Base-by-base conservation (phyloP, 345 rosid species). In the Euphorbia tirucalli region DNA sequence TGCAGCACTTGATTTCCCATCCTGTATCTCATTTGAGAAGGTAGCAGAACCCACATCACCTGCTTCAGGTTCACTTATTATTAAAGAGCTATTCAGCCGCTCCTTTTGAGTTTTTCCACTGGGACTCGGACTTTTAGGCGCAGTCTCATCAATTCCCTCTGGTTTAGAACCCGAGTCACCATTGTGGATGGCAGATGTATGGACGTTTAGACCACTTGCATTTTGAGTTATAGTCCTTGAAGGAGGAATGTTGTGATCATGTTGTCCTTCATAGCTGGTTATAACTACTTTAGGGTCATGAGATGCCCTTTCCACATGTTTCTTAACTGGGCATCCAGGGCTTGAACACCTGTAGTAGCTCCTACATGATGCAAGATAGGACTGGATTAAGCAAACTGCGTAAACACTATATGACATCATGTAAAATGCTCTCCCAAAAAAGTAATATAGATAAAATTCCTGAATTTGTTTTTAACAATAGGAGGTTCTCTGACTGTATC, bases 271-370 rank as follows among this genome's bases (percentile, higher is more conserved):
- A 3, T 95, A 95, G 37, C 96, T 92, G 55, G 97, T 86, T 69
- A 87, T 80, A 80, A 88, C 89, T 74, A 86, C 58, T 70, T 88
- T 88, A 43, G 84, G 77, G 82, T 90, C 93, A 73, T 83, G 85
- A 72, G 92, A 87, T 65, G 90, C 89, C 82, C 93, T 83, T 75
- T 90, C 96, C 19, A 90, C 92, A 41, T 89, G 97, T 80, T 94
- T 94, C 87, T 90, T 94, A 41, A 82, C 98, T 0, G 92, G 92
- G 77, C 99, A 95, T 71, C 99, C 93, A 22, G 93, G 81, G 73
- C 85, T 87, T 31, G 99, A 95, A 83, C 99, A 95, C 79, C 99
- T 81, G 76, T 95, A 95, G 80, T 95, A 92, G 80, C 97, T 95
- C 97, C 99, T 95, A 60, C 69, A 77, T 31, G n/a, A 75, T 70